Evolutionary conservation across 2,329 filamentous ascomycete genomes (phyloP), one percentile per base, ranked within the genome.

Genomic region (Penicillium sp.): DNA sequence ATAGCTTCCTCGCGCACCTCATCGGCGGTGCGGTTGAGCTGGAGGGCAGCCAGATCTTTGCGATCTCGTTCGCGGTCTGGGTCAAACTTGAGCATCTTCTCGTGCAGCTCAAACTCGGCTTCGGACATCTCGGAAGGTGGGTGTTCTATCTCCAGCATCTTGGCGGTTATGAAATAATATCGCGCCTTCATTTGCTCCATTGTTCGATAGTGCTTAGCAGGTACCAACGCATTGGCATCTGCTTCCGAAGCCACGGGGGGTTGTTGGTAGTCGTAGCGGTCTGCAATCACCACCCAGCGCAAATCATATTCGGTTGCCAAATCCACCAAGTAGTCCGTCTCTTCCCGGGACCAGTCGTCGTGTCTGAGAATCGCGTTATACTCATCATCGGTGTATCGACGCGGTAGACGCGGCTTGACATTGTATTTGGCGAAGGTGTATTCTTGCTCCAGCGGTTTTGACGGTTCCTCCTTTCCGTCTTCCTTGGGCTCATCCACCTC

Each of bases 1-100:
- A 86, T 83, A 53, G 93, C 85, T 66, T 98, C 92, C 62, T 98
- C 92, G 45, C 85, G 81, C 16, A 90, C 85, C 65, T 98, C 90
- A 47, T 95, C 87, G 46, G 81, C 82, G 6, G 82, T 84, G 27
- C 92, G 79, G 32, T 81, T 79, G 48, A 96, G 75, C 31, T 89
- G 79, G 33, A 83, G 80, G 47, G 84, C 77, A 3, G 88, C 90
- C 55, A 95, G 85, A 40, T 84, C 79, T 68, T 96, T 98, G 45
- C 92, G 80, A 36, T 79, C 72, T 15, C 74, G 75, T 65, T 98
- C 92, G 52, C 85, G 80, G 11, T 77, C 73, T 0, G 88, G 79
- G 54, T 95, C 85, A 70, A 90, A 98, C 50, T 85, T 86, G 33
- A 79, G 76, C 76, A 96, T 89, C 42, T 80, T 81, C 59, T 93